Conservation (phyloP, 2,329 filamentous ascomycete genomes). For the Fusarium graminum region DNA sequence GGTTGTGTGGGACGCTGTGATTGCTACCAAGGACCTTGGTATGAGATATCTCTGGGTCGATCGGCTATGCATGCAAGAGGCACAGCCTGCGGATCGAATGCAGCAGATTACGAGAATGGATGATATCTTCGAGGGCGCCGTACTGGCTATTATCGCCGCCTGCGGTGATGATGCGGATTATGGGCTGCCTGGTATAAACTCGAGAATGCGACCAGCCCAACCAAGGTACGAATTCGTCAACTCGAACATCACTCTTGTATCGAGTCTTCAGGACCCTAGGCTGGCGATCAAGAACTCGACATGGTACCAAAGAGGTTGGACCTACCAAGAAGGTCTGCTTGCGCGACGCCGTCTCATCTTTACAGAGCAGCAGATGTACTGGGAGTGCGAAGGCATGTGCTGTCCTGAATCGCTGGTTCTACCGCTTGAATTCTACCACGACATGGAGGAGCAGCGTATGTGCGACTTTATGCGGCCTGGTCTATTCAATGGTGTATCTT, state of each 20-base stretch:
- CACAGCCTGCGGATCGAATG: slow-evolving; percentile 43
- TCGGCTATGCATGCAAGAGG: slow-evolving; percentile 52
- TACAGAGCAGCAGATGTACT: slow-evolving; percentile 57
- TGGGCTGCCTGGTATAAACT: slow-evolving; percentile 54
- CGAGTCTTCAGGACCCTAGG: slow-evolving; percentile 51
- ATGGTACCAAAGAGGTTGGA: slow-evolving; percentile 57
- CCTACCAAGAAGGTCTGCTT: slow-evolving; percentile 56
- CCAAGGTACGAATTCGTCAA: slow-evolving; percentile 53
- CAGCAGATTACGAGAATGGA: slow-evolving; percentile 56
- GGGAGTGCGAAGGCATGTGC: slow-evolving; percentile 56
- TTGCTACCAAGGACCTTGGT: slow-evolving; percentile 51
- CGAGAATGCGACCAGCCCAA: slow-evolving; percentile 46
- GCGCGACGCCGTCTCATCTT: slow-evolving; percentile 56
- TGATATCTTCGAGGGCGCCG: slow-evolving; percentile 53
- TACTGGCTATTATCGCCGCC: slow-evolving; percentile 56
- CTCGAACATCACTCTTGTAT: slow-evolving; percentile 51
- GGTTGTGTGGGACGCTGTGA: slow-evolving; percentile 52
- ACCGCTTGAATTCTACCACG: slow-evolving; percentile 52
- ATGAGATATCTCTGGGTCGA: slow-evolving; percentile 57
- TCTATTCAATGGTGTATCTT: slow-evolving; percentile 54
- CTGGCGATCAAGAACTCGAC: slow-evolving; percentile 50
- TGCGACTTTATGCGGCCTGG: slow-evolving; percentile 54
- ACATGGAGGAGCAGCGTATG: slow-evolving; percentile 53
- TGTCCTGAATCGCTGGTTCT: slow-evolving; percentile 54
- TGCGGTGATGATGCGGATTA: slow-evolving; percentile 52